Percentiles rank a stretch among this genome's conserved stretches.
phyloP scores from a whole-genome alignment of 768 basidiomycete genomes.

The Mycena belliarum region DNA sequence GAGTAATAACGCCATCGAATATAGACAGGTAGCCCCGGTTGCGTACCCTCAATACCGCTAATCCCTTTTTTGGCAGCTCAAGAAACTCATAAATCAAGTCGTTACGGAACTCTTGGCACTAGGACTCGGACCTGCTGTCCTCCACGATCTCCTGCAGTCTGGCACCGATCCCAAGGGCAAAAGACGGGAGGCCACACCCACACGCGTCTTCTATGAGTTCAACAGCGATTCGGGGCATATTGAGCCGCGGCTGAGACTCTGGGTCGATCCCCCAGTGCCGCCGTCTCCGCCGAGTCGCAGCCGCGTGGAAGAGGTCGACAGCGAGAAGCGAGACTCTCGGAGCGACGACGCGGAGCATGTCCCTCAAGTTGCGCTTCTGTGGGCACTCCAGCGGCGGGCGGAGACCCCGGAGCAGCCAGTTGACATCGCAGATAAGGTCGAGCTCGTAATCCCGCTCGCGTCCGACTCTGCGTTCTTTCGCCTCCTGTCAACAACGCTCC shows the following conservation, averaged over 20 bases:
- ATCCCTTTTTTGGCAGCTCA: slow-evolving; percentile 55
- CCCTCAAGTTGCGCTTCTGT: slow-evolving; percentile 23
- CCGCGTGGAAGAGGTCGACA: slow-evolving; percentile 15
- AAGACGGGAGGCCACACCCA: slow-evolving; percentile 22
- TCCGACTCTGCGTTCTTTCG: slow-evolving; percentile 82
- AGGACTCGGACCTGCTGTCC: slow-evolving; percentile 54
- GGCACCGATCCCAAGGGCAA: slow-evolving; percentile 17
- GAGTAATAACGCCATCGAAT: slow-evolving; percentile 78
- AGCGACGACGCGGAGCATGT: not conserved
- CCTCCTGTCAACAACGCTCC: slow-evolving; percentile 61
- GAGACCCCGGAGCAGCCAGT: not conserved
- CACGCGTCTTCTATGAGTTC: slow-evolving; percentile 58
- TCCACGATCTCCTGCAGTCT: slow-evolving; percentile 43
- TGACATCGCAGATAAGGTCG: slow-evolving; percentile 25
- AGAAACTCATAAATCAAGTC: slow-evolving; percentile 85
- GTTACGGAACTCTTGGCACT: slow-evolving; percentile 74
- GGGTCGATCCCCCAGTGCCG: slow-evolving; percentile 33
- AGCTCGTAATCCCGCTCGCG: slow-evolving; percentile 77
- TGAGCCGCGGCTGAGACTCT: slow-evolving; percentile 61
- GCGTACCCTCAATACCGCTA: not conserved
- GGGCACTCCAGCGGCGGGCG: slow-evolving; percentile 25
- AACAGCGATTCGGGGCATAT: slow-evolving; percentile 45
- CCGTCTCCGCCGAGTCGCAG: slow-evolving; percentile 12
- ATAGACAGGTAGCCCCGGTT: slow-evolving; percentile 59
- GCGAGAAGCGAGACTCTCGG: slow-evolving; percentile 11